Evolutionary conservation across 2,329 filamentous ascomycete species (phyloP).

Genomic region (Clonostachys rosea): DNA sequence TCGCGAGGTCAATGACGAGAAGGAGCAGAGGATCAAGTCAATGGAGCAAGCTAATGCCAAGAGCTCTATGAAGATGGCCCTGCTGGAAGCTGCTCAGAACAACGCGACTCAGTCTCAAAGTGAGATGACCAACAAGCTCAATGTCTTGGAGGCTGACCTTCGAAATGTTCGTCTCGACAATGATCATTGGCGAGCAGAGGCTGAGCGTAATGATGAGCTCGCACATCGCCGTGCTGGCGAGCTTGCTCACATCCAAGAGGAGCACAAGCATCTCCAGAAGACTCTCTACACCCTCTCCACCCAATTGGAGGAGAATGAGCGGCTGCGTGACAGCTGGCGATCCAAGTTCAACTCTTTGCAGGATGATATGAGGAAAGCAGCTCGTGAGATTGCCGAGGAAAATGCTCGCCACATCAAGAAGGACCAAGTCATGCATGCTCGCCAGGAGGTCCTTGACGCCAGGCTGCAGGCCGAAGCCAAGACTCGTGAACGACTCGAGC

Average conservation of each 20-base stretch:
- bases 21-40: conserved; percentile 59
- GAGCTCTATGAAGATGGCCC: conserved; percentile 55
- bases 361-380: conserved; percentile 77
- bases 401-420: conserved; percentile 74
- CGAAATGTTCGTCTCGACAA: conserved; percentile 51
- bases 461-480: conserved; percentile 71
- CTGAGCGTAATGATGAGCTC: conserved; percentile 52
- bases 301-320: conserved; percentile 82
- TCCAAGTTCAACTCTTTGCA: conserved; percentile 81
- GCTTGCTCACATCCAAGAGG: conserved; percentile 39
- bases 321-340: conserved; percentile 78
- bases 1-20: conserved; percentile 62
- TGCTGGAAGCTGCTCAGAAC: conserved; percentile 64
- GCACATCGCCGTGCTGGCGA: conserved; percentile 44
- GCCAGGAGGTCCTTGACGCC: conserved; percentile 75
- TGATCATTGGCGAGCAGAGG: conserved; percentile 56
- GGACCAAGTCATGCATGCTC: conserved; percentile 72
- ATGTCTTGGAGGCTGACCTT: conserved; percentile 48
- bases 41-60: conserved; percentile 53
- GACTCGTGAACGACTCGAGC: conserved; percentile 62
- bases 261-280: conserved; percentile 71
- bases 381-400: conserved; percentile 76
- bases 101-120: conserved; percentile 48
- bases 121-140: conserved; percentile 52
- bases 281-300: conserved; percentile 69